These are phyloP conservation scores for Fusarium bulbicola DNA, from an alignment of 2,329 filamentous ascomycete species.

Conservation along the genomic window DNA sequence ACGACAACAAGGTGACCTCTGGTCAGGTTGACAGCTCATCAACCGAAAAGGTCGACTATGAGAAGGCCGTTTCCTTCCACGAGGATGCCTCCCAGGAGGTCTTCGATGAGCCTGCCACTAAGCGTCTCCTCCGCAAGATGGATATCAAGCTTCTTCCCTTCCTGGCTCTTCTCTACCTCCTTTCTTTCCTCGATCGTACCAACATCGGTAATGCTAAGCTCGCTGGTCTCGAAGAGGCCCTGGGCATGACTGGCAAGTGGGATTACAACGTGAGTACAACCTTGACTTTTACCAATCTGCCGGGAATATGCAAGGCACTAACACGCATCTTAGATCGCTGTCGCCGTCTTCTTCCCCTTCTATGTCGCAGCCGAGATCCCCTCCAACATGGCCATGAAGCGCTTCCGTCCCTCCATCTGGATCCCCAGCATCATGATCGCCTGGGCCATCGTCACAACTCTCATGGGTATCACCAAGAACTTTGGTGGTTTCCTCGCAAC, in stretches of 20 bases:
- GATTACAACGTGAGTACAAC: conserved; percentile 46
- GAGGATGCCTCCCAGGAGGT: conserved; percentile 37
- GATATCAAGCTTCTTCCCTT: conserved; percentile 67
- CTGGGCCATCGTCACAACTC: conserved; percentile 59
- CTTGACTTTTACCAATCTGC: neutral
- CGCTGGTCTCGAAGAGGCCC: conserved; percentile 57
- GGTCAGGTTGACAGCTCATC: conserved; percentile 38
- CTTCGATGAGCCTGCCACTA: conserved; percentile 53
- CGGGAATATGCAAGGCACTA: neutral
- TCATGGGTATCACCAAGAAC: conserved; percentile 62
- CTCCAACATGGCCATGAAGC: conserved; percentile 66
- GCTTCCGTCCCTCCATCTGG: conserved; percentile 60
- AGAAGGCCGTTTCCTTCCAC: conserved; percentile 40
- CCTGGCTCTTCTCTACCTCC: conserved; percentile 66
- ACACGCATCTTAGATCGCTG: conserved; percentile 47
- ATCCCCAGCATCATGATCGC: conserved; percentile 63
- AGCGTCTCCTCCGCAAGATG: conserved; percentile 61
- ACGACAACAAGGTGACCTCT: conserved; percentile 19
- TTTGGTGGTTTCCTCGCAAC: conserved; percentile 59
- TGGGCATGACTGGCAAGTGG: conserved; percentile 46
- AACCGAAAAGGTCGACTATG: conserved; percentile 42
- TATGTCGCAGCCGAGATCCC: conserved; percentile 65
- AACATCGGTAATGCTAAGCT: conserved; percentile 67
- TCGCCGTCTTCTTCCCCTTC: conserved; percentile 63
- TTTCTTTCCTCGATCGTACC: conserved; percentile 58